Conservation (phyloP, 805 yeast genomes). For the Pichia thaimueangensis region DNA sequence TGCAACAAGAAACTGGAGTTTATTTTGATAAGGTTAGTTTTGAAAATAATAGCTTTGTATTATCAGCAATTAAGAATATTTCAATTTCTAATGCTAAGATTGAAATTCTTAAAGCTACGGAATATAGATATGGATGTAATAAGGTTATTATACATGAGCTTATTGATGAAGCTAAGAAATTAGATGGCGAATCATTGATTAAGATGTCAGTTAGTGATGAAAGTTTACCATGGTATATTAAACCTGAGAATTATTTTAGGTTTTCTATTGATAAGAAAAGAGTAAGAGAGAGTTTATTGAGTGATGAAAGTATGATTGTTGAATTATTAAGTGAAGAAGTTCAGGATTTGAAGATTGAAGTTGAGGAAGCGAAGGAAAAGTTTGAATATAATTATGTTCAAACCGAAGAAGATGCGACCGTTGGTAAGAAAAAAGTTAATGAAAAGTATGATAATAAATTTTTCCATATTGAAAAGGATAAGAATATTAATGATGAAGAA, state of each 20-base stretch:
- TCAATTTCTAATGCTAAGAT: conserved; percentile 24
- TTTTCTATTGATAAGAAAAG: conserved; percentile 16
- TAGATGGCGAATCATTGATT: conserved; percentile 2
- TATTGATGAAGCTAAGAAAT: not conserved
- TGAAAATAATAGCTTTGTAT: conserved; percentile 22
- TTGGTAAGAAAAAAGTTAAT: not conserved
- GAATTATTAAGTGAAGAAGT: conserved; percentile 18
- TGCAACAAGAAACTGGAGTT: conserved; percentile 27
- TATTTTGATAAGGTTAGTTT: conserved; percentile 26
- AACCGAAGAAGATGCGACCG: not conserved
- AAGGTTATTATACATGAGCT: conserved; percentile 9
- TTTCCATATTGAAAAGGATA: conserved; percentile 1
- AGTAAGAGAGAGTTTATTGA: conserved; percentile 6
- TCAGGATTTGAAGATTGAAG: conserved; percentile 16
- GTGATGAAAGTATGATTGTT: conserved; percentile 10
- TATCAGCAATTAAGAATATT: conserved; percentile 24
- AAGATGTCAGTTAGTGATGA: conserved; percentile 17
- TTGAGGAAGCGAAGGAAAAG: conserved; percentile 21
- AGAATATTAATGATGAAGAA: not conserved
- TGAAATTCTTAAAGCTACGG: conserved; percentile 24
- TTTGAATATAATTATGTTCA: conserved; percentile 26
- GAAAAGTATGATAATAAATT: conserved; percentile 1
- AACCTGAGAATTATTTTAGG: conserved; percentile 19
- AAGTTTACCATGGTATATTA: conserved; percentile 28
- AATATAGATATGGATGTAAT: conserved; percentile 20